Evolutionary conservation across 1,284 basidiomycete genomes (phyloP), one percentile per base, ranked within the genome.

Genomic region (Pseudozyma thailandica): DNA sequence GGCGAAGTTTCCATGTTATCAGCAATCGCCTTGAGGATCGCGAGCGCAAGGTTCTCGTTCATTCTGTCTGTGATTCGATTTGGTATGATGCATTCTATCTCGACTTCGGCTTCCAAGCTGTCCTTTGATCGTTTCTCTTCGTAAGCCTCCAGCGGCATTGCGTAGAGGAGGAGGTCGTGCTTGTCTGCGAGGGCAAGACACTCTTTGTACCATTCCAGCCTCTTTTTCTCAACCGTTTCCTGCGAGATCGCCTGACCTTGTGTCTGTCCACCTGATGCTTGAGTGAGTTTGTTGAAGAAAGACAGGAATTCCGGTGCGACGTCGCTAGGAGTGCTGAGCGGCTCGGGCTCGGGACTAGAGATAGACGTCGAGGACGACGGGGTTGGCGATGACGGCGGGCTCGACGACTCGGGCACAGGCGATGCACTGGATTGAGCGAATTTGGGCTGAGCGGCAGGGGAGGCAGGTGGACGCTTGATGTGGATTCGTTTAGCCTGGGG

Each of bases 161-260:
- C 28, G 15, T 50, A 65, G 15, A 65, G 23, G 0, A 59, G 50
- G 2, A 65, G 20, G 25, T 65, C 43, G 30, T 65, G 38, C 12
- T 43, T 50, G 33, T 65, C 45, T 1, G 62, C 62, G 2, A 59
- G n/a, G 20, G 45, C 54, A 15, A 50, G 8, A 38, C 41, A 49
- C 12, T 52, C 61, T 4, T 27, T 20, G 25, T 50, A 49, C 26
- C 39, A 57, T 15, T 43, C 23, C 3, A 50, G 31, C n/a, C 37
- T 28, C 10, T 23, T 6, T 21, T 23, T 23, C 20, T 15, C n/a
- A n/a, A n/a, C n/a, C n/a, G n/a, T n/a, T n/a, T n/a, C n/a, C n/a
- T n/a, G n/a, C n/a, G n/a, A n/a, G n/a, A n/a, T n/a, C n/a, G n/a
- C n/a, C n/a, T n/a, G n/a, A 7, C 31, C 15, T 45, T 12, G 33